A percentile compares a stretch with the other conserved stretches of the same genome.
phyloP scores from a whole-genome alignment of 202 grass and related monocot species.

The Panicum hallii region DNA sequence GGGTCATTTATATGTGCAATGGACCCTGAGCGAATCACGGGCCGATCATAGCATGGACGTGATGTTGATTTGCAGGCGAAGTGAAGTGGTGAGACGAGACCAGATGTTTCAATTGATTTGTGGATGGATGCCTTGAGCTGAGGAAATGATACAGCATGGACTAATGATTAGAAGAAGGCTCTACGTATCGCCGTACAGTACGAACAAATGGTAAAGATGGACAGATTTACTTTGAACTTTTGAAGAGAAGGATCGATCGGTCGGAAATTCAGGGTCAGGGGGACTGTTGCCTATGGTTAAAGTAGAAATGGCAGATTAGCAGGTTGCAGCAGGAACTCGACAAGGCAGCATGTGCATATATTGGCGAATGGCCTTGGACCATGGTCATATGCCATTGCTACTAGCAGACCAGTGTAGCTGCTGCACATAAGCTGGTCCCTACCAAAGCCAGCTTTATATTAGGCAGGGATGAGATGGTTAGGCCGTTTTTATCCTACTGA shows the following conservation, averaged over 20 bases:
- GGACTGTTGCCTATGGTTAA: not conserved
- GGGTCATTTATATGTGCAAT: not conserved
- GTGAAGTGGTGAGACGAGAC: constrained; percentile 9
- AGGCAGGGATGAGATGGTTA: constrained; percentile 31
- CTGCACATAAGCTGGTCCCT: constrained; percentile 20
- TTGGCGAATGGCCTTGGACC: not conserved
- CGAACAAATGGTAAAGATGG: not conserved
- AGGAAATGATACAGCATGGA: constrained; percentile 18
- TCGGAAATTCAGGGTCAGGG: not conserved
- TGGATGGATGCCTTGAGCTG: not conserved
- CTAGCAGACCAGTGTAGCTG: not conserved
- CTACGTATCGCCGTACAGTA: not conserved
- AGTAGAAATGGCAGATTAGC: not conserved
- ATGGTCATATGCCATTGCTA: not conserved
- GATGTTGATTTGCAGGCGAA: constrained; percentile 9
- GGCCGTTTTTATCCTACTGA: constrained; percentile 40
- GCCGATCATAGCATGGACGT: not conserved
- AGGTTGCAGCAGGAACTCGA: constrained; percentile 16
- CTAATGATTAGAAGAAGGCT: not conserved
- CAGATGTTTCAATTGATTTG: constrained; percentile 4
- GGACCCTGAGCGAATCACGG: constrained; percentile 24
- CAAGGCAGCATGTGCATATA: not conserved
- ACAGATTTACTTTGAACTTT: not conserved
- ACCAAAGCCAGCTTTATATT: constrained; percentile 1
- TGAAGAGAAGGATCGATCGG: not conserved